phyloP scores from a whole-genome alignment of 139 green algal genomes.

The Ostreobium quekettii region DNA sequence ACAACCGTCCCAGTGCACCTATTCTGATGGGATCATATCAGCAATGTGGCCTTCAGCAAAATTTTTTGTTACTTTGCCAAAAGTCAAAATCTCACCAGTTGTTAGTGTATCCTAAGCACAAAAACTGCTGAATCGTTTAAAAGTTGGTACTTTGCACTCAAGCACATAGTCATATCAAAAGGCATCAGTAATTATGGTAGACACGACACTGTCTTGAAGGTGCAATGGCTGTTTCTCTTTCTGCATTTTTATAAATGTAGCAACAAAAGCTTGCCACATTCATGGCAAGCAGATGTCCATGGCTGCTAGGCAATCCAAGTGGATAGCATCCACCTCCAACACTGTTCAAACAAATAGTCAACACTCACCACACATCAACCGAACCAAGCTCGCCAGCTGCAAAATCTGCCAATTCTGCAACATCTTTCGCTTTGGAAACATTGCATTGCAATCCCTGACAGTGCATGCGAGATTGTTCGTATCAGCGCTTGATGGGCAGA shows the following conservation, averaged over 20 bases:
- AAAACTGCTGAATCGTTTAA: no score
- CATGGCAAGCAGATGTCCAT: not conserved
- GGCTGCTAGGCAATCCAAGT: not conserved
- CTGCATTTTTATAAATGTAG: no score
- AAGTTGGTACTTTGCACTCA: no score
- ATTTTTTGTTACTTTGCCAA: no score
- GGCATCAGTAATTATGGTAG: not conserved
- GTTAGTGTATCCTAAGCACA: no score
- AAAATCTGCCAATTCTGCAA: constrained; percentile 57
- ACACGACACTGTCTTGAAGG: not conserved
- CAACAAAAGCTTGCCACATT: not conserved
- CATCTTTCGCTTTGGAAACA: constrained; percentile 43
- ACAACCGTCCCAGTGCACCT: no score
- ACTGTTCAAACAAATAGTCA: not conserved
- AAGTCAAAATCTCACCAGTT: no score
- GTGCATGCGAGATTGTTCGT: not conserved
- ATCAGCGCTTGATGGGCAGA: not conserved
- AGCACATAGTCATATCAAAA: no score
- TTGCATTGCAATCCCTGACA: constrained; percentile 47
- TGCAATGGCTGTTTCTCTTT: not conserved
- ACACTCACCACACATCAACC: constrained; percentile 54
- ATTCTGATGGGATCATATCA: no score
- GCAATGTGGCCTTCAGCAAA: no score
- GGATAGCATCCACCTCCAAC: not conserved
- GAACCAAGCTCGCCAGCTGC: constrained; percentile 36